Base-by-base conservation (phyloP, 1,284 basidiomycete genomes). In the Golubevia pallescens region DNA sequence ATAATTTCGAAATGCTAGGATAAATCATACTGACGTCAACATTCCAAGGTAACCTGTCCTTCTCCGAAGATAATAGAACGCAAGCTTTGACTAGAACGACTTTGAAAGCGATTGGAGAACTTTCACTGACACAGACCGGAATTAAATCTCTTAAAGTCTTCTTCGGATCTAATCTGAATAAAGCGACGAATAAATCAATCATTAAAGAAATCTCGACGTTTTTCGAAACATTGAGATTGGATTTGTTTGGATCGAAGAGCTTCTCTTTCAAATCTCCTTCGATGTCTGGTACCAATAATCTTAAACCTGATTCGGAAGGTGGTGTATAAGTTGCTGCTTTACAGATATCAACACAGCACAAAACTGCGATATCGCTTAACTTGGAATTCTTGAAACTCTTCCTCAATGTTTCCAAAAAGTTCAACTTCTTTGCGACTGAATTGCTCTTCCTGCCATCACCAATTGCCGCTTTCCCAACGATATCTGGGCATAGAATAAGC, bases 291-390 rank as follows among this genome's bases (percentile, higher is more conserved):
- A 92, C 92, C 23, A 94, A 87, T 60, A 81, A 81, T 23, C 90
- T 89, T 24, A 95, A 82, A 8, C 94, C 93, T 8, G 86, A 82
- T 10, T 86, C 86, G 3, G 89, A 90, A 2, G 89, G 88, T 1
- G 89, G 88, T 34, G 93, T 88, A 62, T 90, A 89, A 55, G 90
- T 91, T 1, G 93, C 93, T 1, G 92, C 93, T 66, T 91, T 90
- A 84, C 93, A 92, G 38, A 94, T 87, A 78, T 97, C 94, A 28
- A 94, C 88, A 60, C 90, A 90, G 83, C 93, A 94, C 1, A 92
- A 89, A 63, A 93, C 86, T 1, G 91, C 89, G 0, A 91, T 87
- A 64, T 93, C 91, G 5, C 89, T 86, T 28, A 90, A 80, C 77
- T 78, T 78, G 56, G 71, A 66, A 32, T 69, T 70, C 20, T 78